Evolutionary conservation across 2,329 filamentous ascomycete genomes (phyloP).

Genomic region (Hypoxylon sp.): DNA sequence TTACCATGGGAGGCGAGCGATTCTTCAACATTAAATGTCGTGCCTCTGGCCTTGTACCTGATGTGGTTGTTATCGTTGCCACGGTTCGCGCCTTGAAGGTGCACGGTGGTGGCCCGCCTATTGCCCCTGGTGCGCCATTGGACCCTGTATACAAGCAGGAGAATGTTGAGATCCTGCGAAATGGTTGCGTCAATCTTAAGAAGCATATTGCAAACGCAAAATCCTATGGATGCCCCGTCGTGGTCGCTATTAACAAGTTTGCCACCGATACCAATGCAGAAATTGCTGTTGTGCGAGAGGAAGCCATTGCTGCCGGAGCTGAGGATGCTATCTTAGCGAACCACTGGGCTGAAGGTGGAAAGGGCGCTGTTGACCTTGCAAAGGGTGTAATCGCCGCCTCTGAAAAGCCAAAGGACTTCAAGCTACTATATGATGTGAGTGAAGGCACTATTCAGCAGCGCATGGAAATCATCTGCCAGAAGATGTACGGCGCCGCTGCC

Average conservation of each 20-base stretch:
- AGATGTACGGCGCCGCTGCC: constrained; percentile 92
- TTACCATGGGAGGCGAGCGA: constrained; percentile 99
- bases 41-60: constrained; percentile 90
- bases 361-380: constrained; percentile 89
- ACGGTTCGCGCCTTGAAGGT: constrained; percentile 97
- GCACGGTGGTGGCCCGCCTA: constrained; percentile 95
- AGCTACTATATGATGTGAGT: constrained; percentile 86
- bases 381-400: constrained; percentile 87
- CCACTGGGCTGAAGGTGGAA: constrained; percentile 96
- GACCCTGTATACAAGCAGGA: constrained; percentile 91
- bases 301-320: constrained; percentile 90
- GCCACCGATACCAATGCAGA: constrained; percentile 94
- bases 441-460: constrained; percentile 83
- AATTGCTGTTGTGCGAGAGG: constrained; percentile 88
- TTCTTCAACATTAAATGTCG: constrained; percentile 99
- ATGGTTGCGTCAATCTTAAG: constrained; percentile 92
- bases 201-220: constrained; percentile 96
- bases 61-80: constrained; percentile 94
- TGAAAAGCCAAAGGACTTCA: constrained; percentile 87
- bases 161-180: constrained; percentile 90
- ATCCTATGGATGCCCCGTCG: constrained; percentile 90
- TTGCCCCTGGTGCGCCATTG: constrained; percentile 88
- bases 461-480: constrained; percentile 89
- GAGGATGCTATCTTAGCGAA: constrained; percentile 94
- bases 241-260: constrained; percentile 98